Evolutionary conservation across 2,329 filamentous ascomycete species (phyloP).

Genomic region (Moelleriella libera): DNA sequence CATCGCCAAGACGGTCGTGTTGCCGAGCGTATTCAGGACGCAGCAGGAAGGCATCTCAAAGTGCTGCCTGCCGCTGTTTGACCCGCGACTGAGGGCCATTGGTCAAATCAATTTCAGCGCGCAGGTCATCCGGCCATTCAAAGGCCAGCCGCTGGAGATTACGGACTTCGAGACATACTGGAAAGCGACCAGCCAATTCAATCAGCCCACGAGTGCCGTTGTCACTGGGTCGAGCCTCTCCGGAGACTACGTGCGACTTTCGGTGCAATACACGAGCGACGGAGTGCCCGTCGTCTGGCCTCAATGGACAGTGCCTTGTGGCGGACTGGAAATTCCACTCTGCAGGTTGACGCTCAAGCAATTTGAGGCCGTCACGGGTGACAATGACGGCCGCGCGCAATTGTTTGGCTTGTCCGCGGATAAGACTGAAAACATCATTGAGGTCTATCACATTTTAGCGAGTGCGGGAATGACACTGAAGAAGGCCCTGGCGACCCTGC

Average conservation of each 20-base stretch:
- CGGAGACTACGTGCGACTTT: conserved; percentile 86
- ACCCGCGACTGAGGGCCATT: conserved; percentile 80
- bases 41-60: conserved; percentile 53
- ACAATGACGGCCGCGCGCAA: conserved; percentile 26
- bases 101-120: conserved; percentile 90
- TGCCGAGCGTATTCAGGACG: conserved; percentile 73
- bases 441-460: conserved; percentile 58
- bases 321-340: conserved; percentile 68
- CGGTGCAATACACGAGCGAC: conserved; percentile 84
- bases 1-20: conserved; percentile 86
- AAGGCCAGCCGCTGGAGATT: conserved; percentile 83
- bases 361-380: conserved; percentile 41
- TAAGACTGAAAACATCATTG: conserved; percentile 40
- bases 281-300: conserved; percentile 79
- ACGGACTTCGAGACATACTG: conserved; percentile 98
- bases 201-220: conserved; percentile 65
- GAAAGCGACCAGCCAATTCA: conserved; percentile 92
- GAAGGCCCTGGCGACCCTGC: conserved; percentile 62
- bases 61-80: conserved; percentile 82
- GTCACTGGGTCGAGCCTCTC: conserved; percentile 92
- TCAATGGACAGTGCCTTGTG: conserved; percentile 63
- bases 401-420: conserved; percentile 28
- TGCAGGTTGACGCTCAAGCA: conserved; percentile 64
- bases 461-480: conserved; percentile 66
- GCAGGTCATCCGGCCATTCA: conserved; percentile 93